These are phyloP conservation scores for Lithocarpus polystachyus DNA, from an alignment of 306 rosid genomes.

Conservation along the genomic window DNA sequence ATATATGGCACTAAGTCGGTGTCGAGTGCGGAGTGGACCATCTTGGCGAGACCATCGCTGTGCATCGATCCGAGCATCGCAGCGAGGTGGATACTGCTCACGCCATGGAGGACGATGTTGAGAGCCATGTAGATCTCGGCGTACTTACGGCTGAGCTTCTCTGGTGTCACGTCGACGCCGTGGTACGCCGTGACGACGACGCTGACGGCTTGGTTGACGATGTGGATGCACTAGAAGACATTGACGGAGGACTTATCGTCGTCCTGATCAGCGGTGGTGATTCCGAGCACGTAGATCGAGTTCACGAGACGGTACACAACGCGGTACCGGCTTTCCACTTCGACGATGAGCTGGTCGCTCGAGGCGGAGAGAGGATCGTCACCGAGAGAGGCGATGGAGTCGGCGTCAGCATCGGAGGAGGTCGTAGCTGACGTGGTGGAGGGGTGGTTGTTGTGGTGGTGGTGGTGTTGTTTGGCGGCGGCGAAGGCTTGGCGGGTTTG, in stretches of 20 bases:
- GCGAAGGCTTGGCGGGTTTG: constrained; percentile 73
- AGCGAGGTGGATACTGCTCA: constrained; percentile 83
- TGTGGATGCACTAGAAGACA: constrained; percentile 83
- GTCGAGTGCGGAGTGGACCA: constrained; percentile 87
- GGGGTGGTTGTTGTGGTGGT: background rate
- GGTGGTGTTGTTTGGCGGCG: constrained; percentile 33
- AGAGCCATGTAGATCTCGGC: constrained; percentile 97
- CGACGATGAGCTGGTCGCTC: constrained; percentile 90
- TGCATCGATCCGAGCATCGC: constrained; percentile 92
- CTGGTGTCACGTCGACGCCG: constrained; percentile 89
- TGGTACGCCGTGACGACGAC: constrained; percentile 86
- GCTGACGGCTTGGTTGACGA: constrained; percentile 91
- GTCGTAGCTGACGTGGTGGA: background rate
- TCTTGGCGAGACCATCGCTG: constrained; percentile 85
- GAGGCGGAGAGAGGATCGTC: constrained; percentile 90
- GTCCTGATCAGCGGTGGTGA: constrained; percentile 59
- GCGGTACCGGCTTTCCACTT: constrained; percentile 87
- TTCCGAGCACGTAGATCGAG: constrained; percentile 81
- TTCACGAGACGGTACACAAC: constrained; percentile 89
- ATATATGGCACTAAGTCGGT: too few species aligned
- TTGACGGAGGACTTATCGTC: constrained; percentile 73
- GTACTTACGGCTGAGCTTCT: constrained; percentile 81
- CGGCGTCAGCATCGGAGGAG: constrained; percentile 41
- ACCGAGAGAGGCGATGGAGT: constrained; percentile 68
- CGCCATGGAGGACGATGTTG: constrained; percentile 87